A percentile compares a stretch with the other conserved stretches of the same genome.
These are phyloP conservation scores for Lactifluus pinguis DNA, from an alignment of 768 basidiomycete genomes.

Conservation along the genomic window DNA sequence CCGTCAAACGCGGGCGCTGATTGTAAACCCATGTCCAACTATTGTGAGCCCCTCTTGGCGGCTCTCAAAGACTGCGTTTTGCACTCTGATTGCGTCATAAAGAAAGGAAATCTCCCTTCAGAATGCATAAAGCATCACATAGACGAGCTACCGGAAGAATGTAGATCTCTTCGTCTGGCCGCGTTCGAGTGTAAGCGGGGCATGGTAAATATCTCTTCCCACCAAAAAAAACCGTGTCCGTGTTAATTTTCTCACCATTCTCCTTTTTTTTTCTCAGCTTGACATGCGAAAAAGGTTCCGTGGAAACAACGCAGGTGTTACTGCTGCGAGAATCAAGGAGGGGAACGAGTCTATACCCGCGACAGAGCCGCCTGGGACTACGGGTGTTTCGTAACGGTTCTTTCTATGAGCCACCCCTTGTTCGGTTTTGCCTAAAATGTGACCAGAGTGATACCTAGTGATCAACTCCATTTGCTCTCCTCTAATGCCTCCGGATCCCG, in stretches of 20 bases:
- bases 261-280: conserved; percentile 34
- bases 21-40: conserved; percentile 51
- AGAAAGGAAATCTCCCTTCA: conserved; percentile 69
- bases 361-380: background rate
- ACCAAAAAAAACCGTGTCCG: background rate
- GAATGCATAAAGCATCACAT: conserved; percentile 72
- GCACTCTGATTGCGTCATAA: conserved; percentile 79
- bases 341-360: background rate
- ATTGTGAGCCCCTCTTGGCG: conserved; percentile 65
- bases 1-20: too few relatives aligned
- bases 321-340: conserved; percentile 15
- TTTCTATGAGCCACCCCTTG: background rate
- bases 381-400: background rate
- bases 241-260: background rate
- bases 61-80: conserved; percentile 81
- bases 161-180: conserved; percentile 68
- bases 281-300: conserved; percentile 81
- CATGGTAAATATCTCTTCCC: conserved; percentile 43
- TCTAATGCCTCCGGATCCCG: background rate
- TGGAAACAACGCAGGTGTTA: conserved; percentile 55
- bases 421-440: background rate
- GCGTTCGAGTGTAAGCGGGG: conserved; percentile 88
- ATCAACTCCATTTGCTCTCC: background rate
- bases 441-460: background rate
- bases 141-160: conserved; percentile 72